Conservation (phyloP, 73 alveolate genomes). For the Paramecium bursaria region DNA sequence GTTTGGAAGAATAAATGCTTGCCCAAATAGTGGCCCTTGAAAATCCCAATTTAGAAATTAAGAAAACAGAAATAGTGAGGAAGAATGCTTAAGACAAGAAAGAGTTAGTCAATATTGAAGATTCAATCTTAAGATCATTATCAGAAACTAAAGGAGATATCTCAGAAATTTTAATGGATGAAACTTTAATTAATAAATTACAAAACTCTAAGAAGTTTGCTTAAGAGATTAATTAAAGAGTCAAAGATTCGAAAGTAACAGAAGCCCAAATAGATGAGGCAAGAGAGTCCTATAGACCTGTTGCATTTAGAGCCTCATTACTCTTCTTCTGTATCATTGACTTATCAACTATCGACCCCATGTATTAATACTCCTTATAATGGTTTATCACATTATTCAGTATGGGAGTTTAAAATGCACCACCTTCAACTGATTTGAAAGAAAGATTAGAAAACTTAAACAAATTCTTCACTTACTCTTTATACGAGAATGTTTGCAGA, state of each 20-base stretch:
- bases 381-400: constrained; percentile 99
- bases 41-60: constrained; percentile 90
- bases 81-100: constrained; percentile 89
- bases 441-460: constrained; percentile 92
- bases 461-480: constrained; percentile 94
- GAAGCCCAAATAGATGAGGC: constrained; percentile 93
- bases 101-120: constrained; percentile 96
- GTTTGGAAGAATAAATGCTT: constrained; percentile 99
- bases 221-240: constrained; percentile 94
- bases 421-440: constrained; percentile 93
- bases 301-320: constrained; percentile 97
- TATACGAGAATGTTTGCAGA: constrained; percentile 99
- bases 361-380: constrained; percentile 99
- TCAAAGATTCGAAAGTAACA: constrained; percentile 97
- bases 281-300: constrained; percentile 97
- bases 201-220: constrained; percentile 97
- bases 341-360: constrained; percentile 94
- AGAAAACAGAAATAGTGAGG: constrained; percentile 73
- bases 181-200: constrained; percentile 93
- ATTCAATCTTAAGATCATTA: constrained; percentile 92
- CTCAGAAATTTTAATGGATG: constrained; percentile 92
- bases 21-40: constrained; percentile 97
- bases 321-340: constrained; percentile 93
- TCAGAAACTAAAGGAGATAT: constrained; percentile 95
- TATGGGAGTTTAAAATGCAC: constrained; percentile 97